These are phyloP conservation scores for Coffea canephora DNA, from an alignment of 257 asterid genomes.

Conservation along the genomic window DNA sequence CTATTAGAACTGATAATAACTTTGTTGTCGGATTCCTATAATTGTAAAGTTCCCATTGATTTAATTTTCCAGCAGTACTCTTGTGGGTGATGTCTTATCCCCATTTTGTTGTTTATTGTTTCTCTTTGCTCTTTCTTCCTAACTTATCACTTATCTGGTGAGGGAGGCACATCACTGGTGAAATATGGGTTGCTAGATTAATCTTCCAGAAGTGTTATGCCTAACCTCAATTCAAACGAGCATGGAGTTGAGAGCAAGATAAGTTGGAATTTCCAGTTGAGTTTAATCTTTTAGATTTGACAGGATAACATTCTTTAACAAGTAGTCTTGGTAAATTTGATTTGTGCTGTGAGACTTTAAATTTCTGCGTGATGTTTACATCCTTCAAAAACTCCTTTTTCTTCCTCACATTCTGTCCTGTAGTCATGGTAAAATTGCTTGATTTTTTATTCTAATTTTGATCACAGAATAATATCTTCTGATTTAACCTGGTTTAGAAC, in stretches of 20 bases:
- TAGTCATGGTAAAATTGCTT: background rate
- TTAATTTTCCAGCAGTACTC: background rate
- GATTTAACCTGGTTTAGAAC: background rate
- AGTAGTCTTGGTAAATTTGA: background rate
- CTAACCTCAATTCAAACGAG: background rate
- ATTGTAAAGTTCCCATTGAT: background rate
- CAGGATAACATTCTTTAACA: background rate
- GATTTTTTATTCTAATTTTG: background rate
- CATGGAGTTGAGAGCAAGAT: background rate
- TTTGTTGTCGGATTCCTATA: background rate
- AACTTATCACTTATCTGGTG: background rate
- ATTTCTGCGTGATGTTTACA: background rate
- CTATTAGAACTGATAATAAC: background rate
- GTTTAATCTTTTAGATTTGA: background rate
- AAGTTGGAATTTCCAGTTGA: background rate
- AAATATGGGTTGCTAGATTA: background rate
- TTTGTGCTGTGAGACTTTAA: background rate
- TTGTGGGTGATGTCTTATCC: background rate
- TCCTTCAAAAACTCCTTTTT: background rate
- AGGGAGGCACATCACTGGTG: background rate
- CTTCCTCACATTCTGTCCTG: background rate
- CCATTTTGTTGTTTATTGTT: background rate
- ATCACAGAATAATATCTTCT: background rate
- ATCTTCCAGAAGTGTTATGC: background rate
- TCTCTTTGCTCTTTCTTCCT: background rate